Percentiles rank a stretch among this genome's conserved stretches.
Conservation (phyloP, 495 filamentous ascomycete genomes). For the Xylaria bambusicola region DNA sequence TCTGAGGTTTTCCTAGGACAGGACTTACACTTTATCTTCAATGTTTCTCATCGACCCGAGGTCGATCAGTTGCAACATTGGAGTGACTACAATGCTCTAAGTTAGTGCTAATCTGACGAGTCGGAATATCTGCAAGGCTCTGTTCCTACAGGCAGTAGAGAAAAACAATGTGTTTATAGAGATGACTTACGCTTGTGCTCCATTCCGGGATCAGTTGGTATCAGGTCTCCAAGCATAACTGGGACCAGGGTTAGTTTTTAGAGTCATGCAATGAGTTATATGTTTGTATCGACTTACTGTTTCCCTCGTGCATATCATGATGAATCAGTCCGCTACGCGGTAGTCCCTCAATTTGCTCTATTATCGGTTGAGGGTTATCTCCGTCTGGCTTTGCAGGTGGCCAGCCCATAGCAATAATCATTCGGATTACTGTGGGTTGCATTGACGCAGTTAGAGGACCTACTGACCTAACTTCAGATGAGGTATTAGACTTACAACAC, state of each 20-base stretch:
- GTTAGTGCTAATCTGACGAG: background rate
- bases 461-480: background rate
- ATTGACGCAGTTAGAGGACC: background rate
- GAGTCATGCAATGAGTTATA: background rate
- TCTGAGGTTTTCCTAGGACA: background rate
- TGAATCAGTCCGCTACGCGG: background rate
- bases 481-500: background rate
- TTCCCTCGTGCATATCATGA: background rate
- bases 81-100: background rate
- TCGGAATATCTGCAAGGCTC: too few species aligned
- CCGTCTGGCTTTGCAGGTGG: background rate
- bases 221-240: constrained; percentile 6
- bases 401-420: constrained; percentile 7
- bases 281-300: background rate
- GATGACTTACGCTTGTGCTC: background rate
- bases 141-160: too few species aligned
- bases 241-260: background rate
- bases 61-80: constrained; percentile 4
- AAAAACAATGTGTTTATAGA: too few species aligned
- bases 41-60: background rate
- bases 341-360: background rate
- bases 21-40: background rate
- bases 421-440: background rate
- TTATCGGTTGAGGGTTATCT: background rate
- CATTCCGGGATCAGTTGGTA: background rate